Evolutionary conservation across 1,284 basidiomycete species (phyloP), one percentile per base, ranked within the genome.

Genomic region (Rhizoctonia solani): DNA sequence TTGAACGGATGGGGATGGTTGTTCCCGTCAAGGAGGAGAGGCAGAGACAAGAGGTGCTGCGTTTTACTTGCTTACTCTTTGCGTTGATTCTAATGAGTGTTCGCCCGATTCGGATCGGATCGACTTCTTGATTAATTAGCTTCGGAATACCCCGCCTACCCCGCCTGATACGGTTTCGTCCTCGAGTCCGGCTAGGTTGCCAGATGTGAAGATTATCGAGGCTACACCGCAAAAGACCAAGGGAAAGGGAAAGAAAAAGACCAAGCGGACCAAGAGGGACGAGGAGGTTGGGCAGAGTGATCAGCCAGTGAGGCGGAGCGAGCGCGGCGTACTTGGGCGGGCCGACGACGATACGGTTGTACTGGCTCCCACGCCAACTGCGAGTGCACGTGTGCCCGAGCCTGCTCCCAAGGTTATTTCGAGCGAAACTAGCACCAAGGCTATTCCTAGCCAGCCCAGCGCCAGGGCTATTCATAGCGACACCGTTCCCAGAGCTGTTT

Each of bases 1-100:
- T 54, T n/a, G 52, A 53, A 27, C 49, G 53, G 50, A 54, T 66
- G 59, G 52, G 59, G 5, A 47, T 54, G 59, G 59, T 56, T 42
- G 50, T 49, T 29, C 67, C 68, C 50, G 49, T 67, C 37, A 39
- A 54, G 29, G n/a, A n/a, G n/a, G n/a, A n/a, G n/a, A n/a, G n/a
- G n/a, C n/a, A n/a, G n/a, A n/a, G n/a, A n/a, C n/a, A n/a, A n/a
- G n/a, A n/a, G n/a, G n/a, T n/a, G n/a, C n/a, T n/a, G n/a, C n/a
- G n/a, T n/a, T 29, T 37, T 14, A 29, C 49, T 23, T 59, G 58
- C 54, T 16, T 34, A 30, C 53, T 54, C 67, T 46, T 65, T 58
- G 32, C 65, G 54, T 14, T 69, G 21, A 13, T 32, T 67, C n/a
- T 30, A 41, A n/a, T n/a, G n/a, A n/a, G n/a, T n/a, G n/a, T n/a